phyloP scores from a whole-genome alignment of 2,329 filamentous ascomycete genomes.

The Ascochyta lentis region DNA sequence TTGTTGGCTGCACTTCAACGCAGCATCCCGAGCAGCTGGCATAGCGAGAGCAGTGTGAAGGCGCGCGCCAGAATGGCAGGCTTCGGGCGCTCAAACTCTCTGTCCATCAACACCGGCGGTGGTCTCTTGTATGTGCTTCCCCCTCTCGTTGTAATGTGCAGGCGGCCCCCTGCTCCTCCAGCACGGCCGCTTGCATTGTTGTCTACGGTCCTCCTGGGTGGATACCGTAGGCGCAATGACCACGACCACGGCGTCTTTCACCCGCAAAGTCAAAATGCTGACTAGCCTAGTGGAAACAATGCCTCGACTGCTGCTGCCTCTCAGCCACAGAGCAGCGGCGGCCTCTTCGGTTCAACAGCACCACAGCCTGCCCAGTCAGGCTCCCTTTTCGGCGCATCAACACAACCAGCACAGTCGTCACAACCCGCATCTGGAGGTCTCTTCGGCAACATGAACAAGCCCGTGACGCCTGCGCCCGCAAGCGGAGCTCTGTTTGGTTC shows the following conservation, averaged over 20 bases:
- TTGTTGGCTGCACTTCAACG: not conserved
- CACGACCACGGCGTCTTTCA: constrained; percentile 6
- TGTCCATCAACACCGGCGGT: constrained; percentile 63
- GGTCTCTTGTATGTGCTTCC: constrained; percentile 55
- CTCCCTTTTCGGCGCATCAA: constrained; percentile 31
- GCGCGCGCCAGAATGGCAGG: constrained; percentile 44
- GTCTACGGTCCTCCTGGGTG: not conserved
- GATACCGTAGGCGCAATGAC: constrained; percentile 15
- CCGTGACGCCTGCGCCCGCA: constrained; percentile 32
- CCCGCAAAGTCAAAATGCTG: constrained; percentile 21
- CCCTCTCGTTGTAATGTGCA: not conserved
- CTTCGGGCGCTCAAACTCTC: constrained; percentile 57
- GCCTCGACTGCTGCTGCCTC: constrained; percentile 26
- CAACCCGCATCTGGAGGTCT: constrained; percentile 39
- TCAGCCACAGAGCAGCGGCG: constrained; percentile 35
- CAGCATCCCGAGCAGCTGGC: not conserved
- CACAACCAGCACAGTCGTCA: constrained; percentile 22
- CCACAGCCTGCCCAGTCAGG: constrained; percentile 33
- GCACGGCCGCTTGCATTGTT: constrained; percentile 1
- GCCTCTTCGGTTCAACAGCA: constrained; percentile 46
- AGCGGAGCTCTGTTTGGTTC: constrained; percentile 46
- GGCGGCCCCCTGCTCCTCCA: not conserved
- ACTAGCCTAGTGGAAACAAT: constrained; percentile 41
- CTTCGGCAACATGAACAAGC: constrained; percentile 48
- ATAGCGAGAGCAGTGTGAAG: not conserved